Conservation (phyloP, 2,329 filamentous ascomycete species). For the Pleochaeta shiraiana region DNA sequence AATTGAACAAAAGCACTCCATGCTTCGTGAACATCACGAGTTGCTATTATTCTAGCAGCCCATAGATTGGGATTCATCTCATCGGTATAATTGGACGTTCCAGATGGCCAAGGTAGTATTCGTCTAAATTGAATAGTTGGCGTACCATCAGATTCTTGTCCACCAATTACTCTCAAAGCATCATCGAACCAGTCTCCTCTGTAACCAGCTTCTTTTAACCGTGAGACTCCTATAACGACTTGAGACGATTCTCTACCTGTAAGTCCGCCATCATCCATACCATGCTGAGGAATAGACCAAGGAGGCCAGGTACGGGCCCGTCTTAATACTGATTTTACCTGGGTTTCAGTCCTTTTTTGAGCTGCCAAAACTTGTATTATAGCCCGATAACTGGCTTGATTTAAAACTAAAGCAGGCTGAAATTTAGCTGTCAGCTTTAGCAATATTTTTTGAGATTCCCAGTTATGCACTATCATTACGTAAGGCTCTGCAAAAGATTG, state of each 20-base stretch:
- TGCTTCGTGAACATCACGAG: constrained; percentile 37
- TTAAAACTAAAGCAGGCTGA: constrained; percentile 28
- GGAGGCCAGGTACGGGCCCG: constrained; percentile 36
- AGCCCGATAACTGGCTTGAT: constrained; percentile 28
- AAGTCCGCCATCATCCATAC: constrained; percentile 32
- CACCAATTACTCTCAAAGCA: constrained; percentile 30
- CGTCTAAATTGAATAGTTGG: constrained; percentile 35
- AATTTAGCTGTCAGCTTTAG: constrained; percentile 29
- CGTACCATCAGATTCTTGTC: constrained; percentile 26
- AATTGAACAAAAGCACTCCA: constrained; percentile 25
- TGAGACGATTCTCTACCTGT: constrained; percentile 31
- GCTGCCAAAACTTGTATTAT: constrained; percentile 32
- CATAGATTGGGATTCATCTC: constrained; percentile 19
- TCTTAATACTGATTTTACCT: constrained; percentile 26
- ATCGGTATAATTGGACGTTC: background rate
- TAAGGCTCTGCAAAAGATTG: constrained; percentile 19
- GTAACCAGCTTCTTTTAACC: constrained; percentile 36
- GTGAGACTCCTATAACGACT: constrained; percentile 28
- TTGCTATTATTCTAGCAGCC: constrained; percentile 34
- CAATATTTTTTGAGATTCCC: constrained; percentile 34
- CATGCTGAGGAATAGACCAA: constrained; percentile 33
- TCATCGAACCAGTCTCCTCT: constrained; percentile 23
- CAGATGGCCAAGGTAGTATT: constrained; percentile 10
- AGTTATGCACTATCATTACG: constrained; percentile 25
- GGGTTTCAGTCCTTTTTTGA: constrained; percentile 28